Evolutionary conservation across 345 rosid genomes (phyloP).

Genomic region (Aegle marmelos): DNA sequence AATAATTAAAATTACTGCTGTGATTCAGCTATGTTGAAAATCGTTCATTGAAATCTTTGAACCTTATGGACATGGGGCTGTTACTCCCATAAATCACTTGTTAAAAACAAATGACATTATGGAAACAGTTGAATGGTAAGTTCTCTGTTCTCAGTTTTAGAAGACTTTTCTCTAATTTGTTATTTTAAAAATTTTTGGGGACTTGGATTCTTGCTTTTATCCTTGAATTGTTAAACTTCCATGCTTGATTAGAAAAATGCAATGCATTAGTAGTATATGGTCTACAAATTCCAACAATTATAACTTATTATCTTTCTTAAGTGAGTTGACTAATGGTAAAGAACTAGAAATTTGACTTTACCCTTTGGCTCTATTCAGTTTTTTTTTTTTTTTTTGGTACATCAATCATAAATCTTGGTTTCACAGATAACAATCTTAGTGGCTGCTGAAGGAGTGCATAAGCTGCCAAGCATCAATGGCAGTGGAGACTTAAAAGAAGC

Average conservation of each 20-base stretch:
- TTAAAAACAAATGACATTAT: neutral
- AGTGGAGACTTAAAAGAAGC: conserved; percentile 77
- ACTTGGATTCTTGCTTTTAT: neutral
- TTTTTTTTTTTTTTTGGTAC: neutral
- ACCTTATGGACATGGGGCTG: neutral
- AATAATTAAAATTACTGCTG: neutral
- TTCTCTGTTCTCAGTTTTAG: neutral
- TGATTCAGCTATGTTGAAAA: neutral
- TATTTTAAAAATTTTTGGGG: too few species aligned
- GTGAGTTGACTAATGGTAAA: neutral
- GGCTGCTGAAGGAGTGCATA: conserved; percentile 87
- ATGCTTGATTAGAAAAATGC: neutral
- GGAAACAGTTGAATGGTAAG: neutral
- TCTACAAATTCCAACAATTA: neutral
- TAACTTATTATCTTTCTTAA: neutral
- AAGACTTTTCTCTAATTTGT: neutral
- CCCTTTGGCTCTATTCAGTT: neutral
- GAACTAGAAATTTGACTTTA: neutral
- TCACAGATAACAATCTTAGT: conserved; percentile 79
- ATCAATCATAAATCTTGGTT: conserved; percentile 1
- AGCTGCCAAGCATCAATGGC: conserved; percentile 69
- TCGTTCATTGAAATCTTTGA: too few species aligned
- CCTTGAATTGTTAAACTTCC: neutral
- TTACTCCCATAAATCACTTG: neutral
- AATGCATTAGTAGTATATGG: neutral